These are phyloP conservation scores for Dactylella cylindrospora DNA, from an alignment of 2,329 filamentous ascomycete genomes.

Conservation along the genomic window DNA sequence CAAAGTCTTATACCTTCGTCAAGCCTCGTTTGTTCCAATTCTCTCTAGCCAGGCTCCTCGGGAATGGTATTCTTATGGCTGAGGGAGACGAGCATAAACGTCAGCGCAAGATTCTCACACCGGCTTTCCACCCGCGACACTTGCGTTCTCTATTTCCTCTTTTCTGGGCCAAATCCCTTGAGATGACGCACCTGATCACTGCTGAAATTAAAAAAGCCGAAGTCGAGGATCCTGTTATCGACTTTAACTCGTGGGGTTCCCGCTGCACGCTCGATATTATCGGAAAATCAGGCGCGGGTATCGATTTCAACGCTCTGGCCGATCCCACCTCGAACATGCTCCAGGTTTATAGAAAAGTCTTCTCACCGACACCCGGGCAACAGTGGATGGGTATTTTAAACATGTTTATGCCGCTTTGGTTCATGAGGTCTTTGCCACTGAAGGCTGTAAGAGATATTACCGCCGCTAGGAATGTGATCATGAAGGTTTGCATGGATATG, in stretches of 20 bases:
- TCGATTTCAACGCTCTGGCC: constrained; percentile 64
- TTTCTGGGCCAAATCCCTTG: constrained; percentile 76
- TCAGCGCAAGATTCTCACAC: constrained; percentile 75
- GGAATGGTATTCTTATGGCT: constrained; percentile 69
- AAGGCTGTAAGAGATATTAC: constrained; percentile 68
- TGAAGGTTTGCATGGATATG: constrained; percentile 66
- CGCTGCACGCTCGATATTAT: constrained; percentile 75
- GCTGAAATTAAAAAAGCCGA: constrained; percentile 53
- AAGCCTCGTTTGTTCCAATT: constrained; percentile 62
- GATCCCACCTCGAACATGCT: constrained; percentile 64
- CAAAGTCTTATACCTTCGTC: constrained; percentile 68
- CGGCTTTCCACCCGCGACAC: constrained; percentile 82
- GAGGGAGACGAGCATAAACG: constrained; percentile 86
- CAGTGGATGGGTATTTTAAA: constrained; percentile 56
- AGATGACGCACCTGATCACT: constrained; percentile 67
- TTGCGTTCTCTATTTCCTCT: constrained; percentile 75
- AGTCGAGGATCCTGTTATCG: constrained; percentile 56
- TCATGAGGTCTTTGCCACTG: constrained; percentile 67
- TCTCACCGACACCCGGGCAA: constrained; percentile 55
- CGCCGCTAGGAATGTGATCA: constrained; percentile 62
- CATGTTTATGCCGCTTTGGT: constrained; percentile 64
- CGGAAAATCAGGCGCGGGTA: constrained; percentile 69
- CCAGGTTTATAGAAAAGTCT: constrained; percentile 60
- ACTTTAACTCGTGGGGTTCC: constrained; percentile 65
- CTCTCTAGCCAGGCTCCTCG: constrained; percentile 65